These are phyloP conservation scores for Amaranthus cruentus DNA, from an alignment of 148 eudicot genomes.

Conservation along the genomic window DNA sequence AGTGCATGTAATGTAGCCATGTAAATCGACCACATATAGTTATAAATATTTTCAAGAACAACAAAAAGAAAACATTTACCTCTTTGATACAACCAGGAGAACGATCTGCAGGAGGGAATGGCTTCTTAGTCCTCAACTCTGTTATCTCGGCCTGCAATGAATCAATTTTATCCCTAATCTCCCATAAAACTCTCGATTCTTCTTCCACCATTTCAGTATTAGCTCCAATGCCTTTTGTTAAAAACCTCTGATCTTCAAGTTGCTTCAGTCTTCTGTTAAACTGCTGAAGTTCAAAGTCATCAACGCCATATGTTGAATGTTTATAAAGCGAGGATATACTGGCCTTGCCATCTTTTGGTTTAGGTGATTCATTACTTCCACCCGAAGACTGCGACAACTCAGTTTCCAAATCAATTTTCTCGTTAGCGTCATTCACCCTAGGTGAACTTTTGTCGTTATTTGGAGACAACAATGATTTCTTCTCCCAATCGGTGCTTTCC, in stretches of 20 bases:
- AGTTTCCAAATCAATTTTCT: slow-evolving; percentile 34
- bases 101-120: slow-evolving; percentile 27
- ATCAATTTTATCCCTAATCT: slow-evolving; percentile 57
- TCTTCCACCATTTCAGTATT: slow-evolving; percentile 32
- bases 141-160: slow-evolving; percentile 55
- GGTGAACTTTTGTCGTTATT: slow-evolving; percentile 1
- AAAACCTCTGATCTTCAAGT: slow-evolving; percentile 44
- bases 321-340: slow-evolving; percentile 30
- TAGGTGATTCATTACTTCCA: slow-evolving; percentile 7
- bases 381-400: slow-evolving; percentile 18
- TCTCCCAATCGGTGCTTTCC: slow-evolving; percentile 37
- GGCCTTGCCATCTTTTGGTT: slow-evolving; percentile 21
- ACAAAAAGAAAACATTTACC: slow-evolving; percentile 37
- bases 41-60: not conserved
- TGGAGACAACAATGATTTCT: slow-evolving; percentile 25
- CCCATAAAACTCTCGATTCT: slow-evolving; percentile 51
- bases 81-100: slow-evolving; percentile 45
- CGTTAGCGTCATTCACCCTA: slow-evolving; percentile 17
- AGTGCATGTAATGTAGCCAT: not conserved
- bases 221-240: slow-evolving; percentile 24
- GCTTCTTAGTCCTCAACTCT: slow-evolving; percentile 36
- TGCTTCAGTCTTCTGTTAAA: slow-evolving; percentile 46
- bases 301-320: slow-evolving; percentile 33
- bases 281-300: slow-evolving; percentile 42
- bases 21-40: not conserved